These are phyloP conservation scores for Entomortierella beljakovae DNA, from an alignment of 192 early-diverging fungal species.

Conservation along the genomic window DNA sequence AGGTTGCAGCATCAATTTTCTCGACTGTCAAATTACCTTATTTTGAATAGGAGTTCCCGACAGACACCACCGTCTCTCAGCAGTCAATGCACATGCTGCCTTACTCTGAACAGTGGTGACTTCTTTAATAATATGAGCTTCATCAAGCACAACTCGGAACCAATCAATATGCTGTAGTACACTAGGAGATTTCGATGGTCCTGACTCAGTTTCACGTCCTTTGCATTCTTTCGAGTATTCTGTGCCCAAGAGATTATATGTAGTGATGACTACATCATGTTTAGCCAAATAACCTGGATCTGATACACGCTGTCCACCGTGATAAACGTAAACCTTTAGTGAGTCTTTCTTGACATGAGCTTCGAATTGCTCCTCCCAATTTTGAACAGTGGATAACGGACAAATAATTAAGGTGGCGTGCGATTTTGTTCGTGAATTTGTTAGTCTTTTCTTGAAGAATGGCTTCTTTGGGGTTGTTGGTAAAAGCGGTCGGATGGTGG, in stretches of 20 bases:
- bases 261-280: constrained; percentile 64
- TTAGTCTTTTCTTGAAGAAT: constrained; percentile 19
- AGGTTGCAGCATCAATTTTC: not conserved
- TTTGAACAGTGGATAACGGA: constrained; percentile 62
- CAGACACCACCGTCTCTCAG: constrained; percentile 86
- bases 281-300: constrained; percentile 35
- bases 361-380: constrained; percentile 65
- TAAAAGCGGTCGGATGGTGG: constrained; percentile 16
- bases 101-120: constrained; percentile 77
- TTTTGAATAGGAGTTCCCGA: constrained; percentile 91
- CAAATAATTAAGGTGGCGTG: constrained; percentile 66
- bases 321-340: constrained; percentile 62
- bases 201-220: constrained; percentile 23
- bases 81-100: constrained; percentile 75
- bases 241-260: constrained; percentile 59
- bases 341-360: constrained; percentile 46
- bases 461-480: constrained; percentile 25
- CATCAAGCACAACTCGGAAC: constrained; percentile 91
- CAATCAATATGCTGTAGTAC: constrained; percentile 77
- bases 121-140: constrained; percentile 95
- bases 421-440: constrained; percentile 42
- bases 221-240: constrained; percentile 59
- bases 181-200: constrained; percentile 25
- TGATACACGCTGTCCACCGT: constrained; percentile 57
- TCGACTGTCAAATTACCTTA: constrained; percentile 19